Evolutionary conservation across 2,329 filamentous ascomycete species (phyloP), one percentile per base, ranked within the genome.

Genomic region (Fragosphaeria purpurea): DNA sequence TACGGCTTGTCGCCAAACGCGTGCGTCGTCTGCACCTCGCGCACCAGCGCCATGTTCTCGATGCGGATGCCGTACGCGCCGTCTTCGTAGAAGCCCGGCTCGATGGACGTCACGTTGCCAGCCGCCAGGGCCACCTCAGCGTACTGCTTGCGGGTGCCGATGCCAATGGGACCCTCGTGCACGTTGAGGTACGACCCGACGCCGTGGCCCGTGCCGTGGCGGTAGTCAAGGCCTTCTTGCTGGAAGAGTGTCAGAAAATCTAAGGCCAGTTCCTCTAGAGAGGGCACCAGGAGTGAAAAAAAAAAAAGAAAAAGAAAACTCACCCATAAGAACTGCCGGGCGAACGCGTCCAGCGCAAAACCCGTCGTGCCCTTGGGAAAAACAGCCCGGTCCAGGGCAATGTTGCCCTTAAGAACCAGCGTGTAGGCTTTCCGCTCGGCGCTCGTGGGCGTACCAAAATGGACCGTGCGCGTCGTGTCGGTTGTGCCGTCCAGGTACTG

Each of bases 61-160:
- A 96, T 96, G 13, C 93, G 85, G 58, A 98, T 93, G 13, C 93
- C 93, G 62, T 95, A 98, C 40, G 82, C 82, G 45, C 89, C 91
- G 60, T 98, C 93, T 66, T 97, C 90, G 65, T 98, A 98, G 70
- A 90, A 98, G 34, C 93, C 93, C 2, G 93, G 93, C 67, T 98
- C 89, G 61, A 96, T 89, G 2, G 91, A 97, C 48, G 97, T 81
- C 41, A 98, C 91, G 60, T 98, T 96, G 43, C 93, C 93, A n/a
- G 88, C 76, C 0, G 88, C 80, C 34, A 98, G 75, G 0, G 93
- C 78, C 6, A 97, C 90, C 63, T 98, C 93, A 0, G 88, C 85
- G 63, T 91, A 96, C 60, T 94, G 87, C 40, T 94, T 81, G 43
- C 93, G 79, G 8, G 90, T 96, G 33, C 93, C 93, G 54, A 98